phyloP scores from a whole-genome alignment of 1,284 basidiomycete genomes.

The Lentinula novae-zelandiae region DNA sequence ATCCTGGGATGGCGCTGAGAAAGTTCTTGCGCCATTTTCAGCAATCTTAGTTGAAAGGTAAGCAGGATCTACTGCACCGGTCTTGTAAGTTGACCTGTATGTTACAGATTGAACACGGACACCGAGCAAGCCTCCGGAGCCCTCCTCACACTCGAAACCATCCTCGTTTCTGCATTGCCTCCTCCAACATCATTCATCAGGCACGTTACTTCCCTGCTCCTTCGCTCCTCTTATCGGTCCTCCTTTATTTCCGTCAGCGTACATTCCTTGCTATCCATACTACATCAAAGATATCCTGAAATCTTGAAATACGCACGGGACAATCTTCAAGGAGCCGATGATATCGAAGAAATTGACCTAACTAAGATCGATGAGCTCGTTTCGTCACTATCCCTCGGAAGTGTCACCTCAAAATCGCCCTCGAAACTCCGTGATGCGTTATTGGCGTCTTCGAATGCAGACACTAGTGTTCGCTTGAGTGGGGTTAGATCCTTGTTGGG shows the following conservation, averaged over 20 bases:
- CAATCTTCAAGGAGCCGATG: constrained; percentile 33
- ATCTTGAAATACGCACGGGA: constrained; percentile 32
- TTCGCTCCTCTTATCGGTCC: constrained; percentile 25
- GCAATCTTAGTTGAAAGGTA: constrained; percentile 42
- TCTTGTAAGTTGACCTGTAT: no score
- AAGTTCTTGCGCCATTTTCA: constrained; percentile 54
- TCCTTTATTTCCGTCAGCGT: constrained; percentile 20
- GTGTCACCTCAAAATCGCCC: not conserved
- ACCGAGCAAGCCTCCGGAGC: not conserved
- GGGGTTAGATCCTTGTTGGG: not conserved
- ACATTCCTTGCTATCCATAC: constrained; percentile 34
- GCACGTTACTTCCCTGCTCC: constrained; percentile 31
- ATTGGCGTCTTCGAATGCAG: constrained; percentile 1
- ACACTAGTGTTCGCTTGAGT: not conserved
- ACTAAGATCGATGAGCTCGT: constrained; percentile 4
- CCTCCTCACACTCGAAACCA: constrained; percentile 34
- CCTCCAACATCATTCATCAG: constrained; percentile 34
- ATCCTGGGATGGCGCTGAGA: constrained; percentile 52
- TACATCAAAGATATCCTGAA: constrained; percentile 52
- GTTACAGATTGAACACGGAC: not conserved
- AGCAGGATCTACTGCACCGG: not conserved
- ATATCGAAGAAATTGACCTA: not conserved
- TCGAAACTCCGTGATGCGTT: not conserved
- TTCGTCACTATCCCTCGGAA: not conserved
- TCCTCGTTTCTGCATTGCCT: constrained; percentile 36